Evolutionary conservation across 345 rosid genomes (phyloP).

Genomic region (Noccaea bulbosa): DNA sequence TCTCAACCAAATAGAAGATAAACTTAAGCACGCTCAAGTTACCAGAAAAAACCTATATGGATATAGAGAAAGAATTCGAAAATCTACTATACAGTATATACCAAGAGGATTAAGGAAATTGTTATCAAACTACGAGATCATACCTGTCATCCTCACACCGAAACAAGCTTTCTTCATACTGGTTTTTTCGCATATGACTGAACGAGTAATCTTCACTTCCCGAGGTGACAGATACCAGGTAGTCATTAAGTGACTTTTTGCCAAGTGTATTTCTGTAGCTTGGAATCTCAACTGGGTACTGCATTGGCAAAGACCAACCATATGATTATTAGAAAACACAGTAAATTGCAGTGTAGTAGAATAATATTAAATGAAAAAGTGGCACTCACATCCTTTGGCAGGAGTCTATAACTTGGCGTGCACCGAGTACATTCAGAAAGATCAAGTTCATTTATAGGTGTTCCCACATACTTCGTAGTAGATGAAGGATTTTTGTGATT

Average conservation of each 20-base stretch:
- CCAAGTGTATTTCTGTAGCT: conserved; percentile 86
- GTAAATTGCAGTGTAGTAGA: conserved; percentile 14
- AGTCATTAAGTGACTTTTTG: conserved; percentile 80
- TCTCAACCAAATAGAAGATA: conserved; percentile 10
- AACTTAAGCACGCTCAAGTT: conserved; percentile 21
- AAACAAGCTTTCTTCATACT: conserved; percentile 97
- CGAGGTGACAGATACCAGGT: conserved; percentile 95
- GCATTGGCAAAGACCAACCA: conserved; percentile 47
- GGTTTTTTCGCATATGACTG: conserved; percentile 97
- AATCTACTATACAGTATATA: background rate
- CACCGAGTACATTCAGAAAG: conserved; percentile 89
- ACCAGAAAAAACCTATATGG: background rate
- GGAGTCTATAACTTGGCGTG: conserved; percentile 95
- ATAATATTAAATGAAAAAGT: conserved; percentile 20
- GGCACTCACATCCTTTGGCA: conserved; percentile 77
- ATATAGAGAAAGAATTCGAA: background rate
- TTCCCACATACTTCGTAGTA: conserved; percentile 69
- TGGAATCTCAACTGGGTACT: conserved; percentile 80
- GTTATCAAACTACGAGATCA: conserved; percentile 28
- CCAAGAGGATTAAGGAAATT: background rate
- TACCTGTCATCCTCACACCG: conserved; percentile 99
- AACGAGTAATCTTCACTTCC: conserved; percentile 99
- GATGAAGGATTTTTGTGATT: conserved; percentile 57
- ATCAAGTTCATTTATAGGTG: conserved; percentile 94
- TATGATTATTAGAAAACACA: conserved; percentile 13